phyloP scores from a whole-genome alignment of 2,329 filamentous ascomycete genomes.

The Fusarium paranaense region DNA sequence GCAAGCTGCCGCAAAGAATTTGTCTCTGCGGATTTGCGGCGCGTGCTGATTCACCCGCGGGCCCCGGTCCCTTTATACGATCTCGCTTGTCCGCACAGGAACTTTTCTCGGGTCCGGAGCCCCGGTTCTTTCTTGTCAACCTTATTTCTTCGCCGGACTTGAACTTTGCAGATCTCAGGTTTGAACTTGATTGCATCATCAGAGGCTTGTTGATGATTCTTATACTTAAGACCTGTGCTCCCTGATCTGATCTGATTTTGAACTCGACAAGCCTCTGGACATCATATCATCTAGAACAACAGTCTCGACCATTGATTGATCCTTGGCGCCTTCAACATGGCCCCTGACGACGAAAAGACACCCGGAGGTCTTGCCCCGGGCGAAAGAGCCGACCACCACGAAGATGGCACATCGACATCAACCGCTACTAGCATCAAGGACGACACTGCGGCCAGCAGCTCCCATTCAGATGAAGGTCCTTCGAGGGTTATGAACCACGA shows the following conservation, averaged over 20 bases:
- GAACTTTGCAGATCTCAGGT: not conserved
- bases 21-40: not conserved
- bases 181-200: not conserved
- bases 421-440: slow-evolving; percentile 11
- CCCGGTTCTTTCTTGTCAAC: not conserved
- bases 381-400: not conserved
- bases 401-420: slow-evolving; percentile 6
- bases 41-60: not conserved
- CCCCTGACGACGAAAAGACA: not conserved
- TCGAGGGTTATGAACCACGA: not conserved
- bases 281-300: not conserved
- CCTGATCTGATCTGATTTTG: not conserved
- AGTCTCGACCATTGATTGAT: not conserved
- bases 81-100: not conserved
- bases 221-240: not conserved
- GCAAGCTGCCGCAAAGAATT: not conserved
- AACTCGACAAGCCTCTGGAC: not conserved
- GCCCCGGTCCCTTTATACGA: not conserved
- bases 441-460: not conserved
- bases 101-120: not conserved
- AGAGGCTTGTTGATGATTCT: not conserved
- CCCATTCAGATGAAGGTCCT: not conserved
- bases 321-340: not conserved
- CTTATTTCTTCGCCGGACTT: not conserved
- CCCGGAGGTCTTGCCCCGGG: not conserved